Percentiles rank a stretch among this genome's conserved stretches.
Evolutionary conservation across 2,329 filamentous ascomycete genomes (phyloP).

Genomic region (Grosmannia serpens): DNA sequence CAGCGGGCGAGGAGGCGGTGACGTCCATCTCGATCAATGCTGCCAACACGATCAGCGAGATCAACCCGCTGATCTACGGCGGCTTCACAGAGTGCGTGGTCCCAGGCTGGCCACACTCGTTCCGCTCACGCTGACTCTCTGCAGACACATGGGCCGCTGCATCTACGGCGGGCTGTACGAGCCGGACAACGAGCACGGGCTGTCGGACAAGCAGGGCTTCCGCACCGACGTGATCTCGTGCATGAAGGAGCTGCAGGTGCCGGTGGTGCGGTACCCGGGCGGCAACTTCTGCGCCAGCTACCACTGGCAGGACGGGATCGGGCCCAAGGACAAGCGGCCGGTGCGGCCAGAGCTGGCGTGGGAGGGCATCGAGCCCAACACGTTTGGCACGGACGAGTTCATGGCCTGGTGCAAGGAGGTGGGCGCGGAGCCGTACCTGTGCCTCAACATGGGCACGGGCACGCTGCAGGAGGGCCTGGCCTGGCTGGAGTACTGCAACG

Average conservation of each 20-base stretch:
- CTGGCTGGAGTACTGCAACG: slow-evolving; percentile 84
- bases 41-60: slow-evolving; percentile 54
- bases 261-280: slow-evolving; percentile 70
- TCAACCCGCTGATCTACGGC: slow-evolving; percentile 72
- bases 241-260: slow-evolving; percentile 61
- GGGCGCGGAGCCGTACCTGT: slow-evolving; percentile 67
- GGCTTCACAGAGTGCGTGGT: slow-evolving; percentile 66
- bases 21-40: slow-evolving; percentile 37
- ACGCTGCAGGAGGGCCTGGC: slow-evolving; percentile 46
- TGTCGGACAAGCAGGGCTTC: slow-evolving; percentile 65
- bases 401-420: slow-evolving; percentile 67
- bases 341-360: slow-evolving; percentile 62
- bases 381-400: slow-evolving; percentile 80
- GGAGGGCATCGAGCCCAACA: slow-evolving; percentile 64
- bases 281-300: slow-evolving; percentile 81
- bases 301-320: slow-evolving; percentile 74
- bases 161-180: slow-evolving; percentile 84
- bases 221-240: slow-evolving; percentile 67
- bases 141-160: slow-evolving; percentile 76
- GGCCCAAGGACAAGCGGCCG: slow-evolving; percentile 58
- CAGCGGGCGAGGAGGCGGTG: slow-evolving; percentile 7
- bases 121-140: neutral
- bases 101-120: neutral
- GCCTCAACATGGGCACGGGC: slow-evolving; percentile 72
- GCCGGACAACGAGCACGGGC: slow-evolving; percentile 45